Conservation (phyloP, 805 yeast species). For the Komagataella pastoris region DNA sequence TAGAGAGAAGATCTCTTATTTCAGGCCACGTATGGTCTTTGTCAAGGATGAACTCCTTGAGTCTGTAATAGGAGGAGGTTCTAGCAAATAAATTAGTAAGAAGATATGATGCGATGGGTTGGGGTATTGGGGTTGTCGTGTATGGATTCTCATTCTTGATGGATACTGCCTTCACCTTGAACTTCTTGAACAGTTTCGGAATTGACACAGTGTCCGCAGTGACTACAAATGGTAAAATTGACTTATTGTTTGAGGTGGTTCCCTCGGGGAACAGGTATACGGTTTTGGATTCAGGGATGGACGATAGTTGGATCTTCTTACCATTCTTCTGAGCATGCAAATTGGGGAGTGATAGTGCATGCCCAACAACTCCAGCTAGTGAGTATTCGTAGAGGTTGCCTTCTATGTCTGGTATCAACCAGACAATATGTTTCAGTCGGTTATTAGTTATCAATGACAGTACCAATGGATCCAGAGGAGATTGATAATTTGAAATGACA, state of each 20-base stretch:
- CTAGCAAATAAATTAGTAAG: constrained; percentile 4
- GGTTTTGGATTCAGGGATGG: constrained; percentile 23
- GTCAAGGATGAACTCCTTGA: constrained; percentile 10
- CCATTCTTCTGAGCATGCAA: neutral
- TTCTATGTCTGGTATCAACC: constrained; percentile 25
- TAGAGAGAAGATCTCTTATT: constrained; percentile 18
- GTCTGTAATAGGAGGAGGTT: constrained; percentile 6
- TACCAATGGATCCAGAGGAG: constrained; percentile 44
- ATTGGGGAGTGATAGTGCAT: constrained; percentile 1
- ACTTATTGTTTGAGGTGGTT: constrained; percentile 73
- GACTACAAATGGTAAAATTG: constrained; percentile 44
- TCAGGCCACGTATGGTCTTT: constrained; percentile 1
- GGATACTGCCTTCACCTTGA: constrained; percentile 21
- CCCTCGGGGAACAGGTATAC: constrained; percentile 65
- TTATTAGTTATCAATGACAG: constrained; percentile 12
- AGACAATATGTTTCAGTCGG: constrained; percentile 11
- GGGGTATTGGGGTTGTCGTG: constrained; percentile 21
- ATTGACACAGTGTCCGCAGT: constrained; percentile 8
- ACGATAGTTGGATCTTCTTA: constrained; percentile 1
- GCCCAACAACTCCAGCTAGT: constrained; percentile 9
- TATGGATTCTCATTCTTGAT: constrained; percentile 24
- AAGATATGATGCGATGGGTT: constrained; percentile 4
- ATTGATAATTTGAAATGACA: constrained; percentile 39
- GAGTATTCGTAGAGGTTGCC: constrained; percentile 20
- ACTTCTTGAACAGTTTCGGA: constrained; percentile 4